These are phyloP conservation scores for Zelonia costaricensis DNA, from an alignment of 208 protist genomes.

Conservation along the genomic window DNA sequence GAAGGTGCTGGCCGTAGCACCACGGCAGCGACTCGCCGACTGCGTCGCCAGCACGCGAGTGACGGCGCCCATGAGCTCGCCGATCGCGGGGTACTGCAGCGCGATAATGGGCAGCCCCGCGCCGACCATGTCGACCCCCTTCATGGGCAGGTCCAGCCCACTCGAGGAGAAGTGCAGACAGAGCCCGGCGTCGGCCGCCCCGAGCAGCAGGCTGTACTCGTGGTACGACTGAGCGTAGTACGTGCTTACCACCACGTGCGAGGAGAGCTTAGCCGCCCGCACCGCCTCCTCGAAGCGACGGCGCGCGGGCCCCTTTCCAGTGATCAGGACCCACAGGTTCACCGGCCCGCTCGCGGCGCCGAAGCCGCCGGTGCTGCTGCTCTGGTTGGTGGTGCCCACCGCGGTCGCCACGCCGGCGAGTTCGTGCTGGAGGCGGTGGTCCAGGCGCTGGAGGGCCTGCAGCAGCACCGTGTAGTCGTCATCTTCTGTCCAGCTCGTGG, in stretches of 20 bases:
- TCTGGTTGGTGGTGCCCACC: constrained; percentile 9
- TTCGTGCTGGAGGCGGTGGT: constrained; percentile 61
- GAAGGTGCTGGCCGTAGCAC: not conserved
- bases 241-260: constrained; percentile 81
- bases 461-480: constrained; percentile 97
- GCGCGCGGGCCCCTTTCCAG: constrained; percentile 67
- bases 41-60: constrained; percentile 29
- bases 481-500: constrained; percentile 96
- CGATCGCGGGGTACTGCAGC: constrained; percentile 79
- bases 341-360: constrained; percentile 2
- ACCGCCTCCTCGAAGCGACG: constrained; percentile 71
- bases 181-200: constrained; percentile 93
- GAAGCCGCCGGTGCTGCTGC: constrained; percentile 14
- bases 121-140: constrained; percentile 97
- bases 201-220: constrained; percentile 94
- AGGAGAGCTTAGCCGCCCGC: constrained; percentile 43
- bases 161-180: constrained; percentile 95
- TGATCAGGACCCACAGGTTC: constrained; percentile 81
- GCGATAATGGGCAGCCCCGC: constrained; percentile 92
- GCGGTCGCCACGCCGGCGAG: constrained; percentile 1
- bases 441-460: constrained; percentile 79
- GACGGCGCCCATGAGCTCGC: constrained; percentile 84
- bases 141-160: constrained; percentile 98
- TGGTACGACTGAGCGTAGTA: constrained; percentile 90
- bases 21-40: constrained; percentile 14